These are phyloP conservation scores for Nakataea oryzae DNA, from an alignment of 2,329 filamentous ascomycete species.

Conservation along the genomic window DNA sequence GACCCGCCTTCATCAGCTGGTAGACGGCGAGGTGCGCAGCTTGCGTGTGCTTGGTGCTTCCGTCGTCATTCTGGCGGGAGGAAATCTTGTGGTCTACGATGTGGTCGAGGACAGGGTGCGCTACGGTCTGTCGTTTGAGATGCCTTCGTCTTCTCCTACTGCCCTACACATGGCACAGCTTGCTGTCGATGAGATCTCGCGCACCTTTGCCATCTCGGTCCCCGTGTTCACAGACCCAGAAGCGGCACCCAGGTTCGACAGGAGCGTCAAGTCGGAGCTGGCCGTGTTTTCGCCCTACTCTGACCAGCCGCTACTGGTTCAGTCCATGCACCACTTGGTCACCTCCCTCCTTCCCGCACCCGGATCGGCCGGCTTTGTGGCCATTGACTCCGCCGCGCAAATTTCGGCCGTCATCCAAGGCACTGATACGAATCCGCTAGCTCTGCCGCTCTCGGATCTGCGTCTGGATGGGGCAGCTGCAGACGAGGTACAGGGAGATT, in stretches of 20 bases:
- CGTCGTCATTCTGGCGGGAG: slow-evolving; percentile 59
- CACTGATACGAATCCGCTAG: slow-evolving; percentile 41
- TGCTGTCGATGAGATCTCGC: slow-evolving; percentile 55
- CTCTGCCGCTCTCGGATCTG: slow-evolving; percentile 44
- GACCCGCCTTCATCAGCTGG: slow-evolving; percentile 57
- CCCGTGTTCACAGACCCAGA: slow-evolving; percentile 20
- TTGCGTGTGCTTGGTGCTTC: slow-evolving; percentile 63
- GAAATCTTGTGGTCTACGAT: slow-evolving; percentile 70
- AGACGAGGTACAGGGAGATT: slow-evolving; percentile 14
- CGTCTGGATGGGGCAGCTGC: slow-evolving; percentile 27
- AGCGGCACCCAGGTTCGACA: slow-evolving; percentile 1
- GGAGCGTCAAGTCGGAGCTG: slow-evolving; percentile 39
- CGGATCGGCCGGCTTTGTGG: slow-evolving; percentile 47
- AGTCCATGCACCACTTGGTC: slow-evolving; percentile 46
- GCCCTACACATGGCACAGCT: slow-evolving; percentile 48
- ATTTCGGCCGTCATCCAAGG: slow-evolving; percentile 54
- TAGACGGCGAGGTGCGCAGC: slow-evolving; percentile 53
- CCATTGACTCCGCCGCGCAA: slow-evolving; percentile 66
- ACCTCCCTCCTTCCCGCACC: slow-evolving; percentile 50
- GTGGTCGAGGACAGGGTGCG: slow-evolving; percentile 67
- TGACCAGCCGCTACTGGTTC: slow-evolving; percentile 46
- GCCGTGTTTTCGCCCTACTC: slow-evolving; percentile 55
- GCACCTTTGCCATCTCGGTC: slow-evolving; percentile 56
- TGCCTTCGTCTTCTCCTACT: slow-evolving; percentile 19
- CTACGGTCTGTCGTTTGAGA: slow-evolving; percentile 50